Base-by-base conservation (phyloP, 805 yeast genomes). In the Wickerhamomyces strasburgensis region DNA sequence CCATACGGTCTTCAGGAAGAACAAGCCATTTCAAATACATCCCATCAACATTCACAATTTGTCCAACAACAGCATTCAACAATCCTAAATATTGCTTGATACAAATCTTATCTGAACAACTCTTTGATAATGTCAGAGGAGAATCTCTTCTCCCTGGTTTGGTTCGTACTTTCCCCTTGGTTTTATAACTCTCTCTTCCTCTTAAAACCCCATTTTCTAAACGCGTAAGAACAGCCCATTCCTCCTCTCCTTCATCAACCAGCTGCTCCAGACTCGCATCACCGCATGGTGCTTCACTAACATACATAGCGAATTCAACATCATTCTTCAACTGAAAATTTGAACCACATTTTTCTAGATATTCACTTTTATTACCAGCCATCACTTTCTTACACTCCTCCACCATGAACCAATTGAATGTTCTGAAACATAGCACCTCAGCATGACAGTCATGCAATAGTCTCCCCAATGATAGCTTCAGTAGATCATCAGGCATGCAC, bases 71-170 rank as follows among this genome's bases (percentile, higher is more conserved):
- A 4, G 73, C 52, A 47, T 72, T 80, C 29, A 73, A 54, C 3
- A 81, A 33, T 0, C 87, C 82, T 0, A 66, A 63, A 25, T 63
- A 59, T 54, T 86, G 96, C 40, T 70, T 70, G 33, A 80, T 35
- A 29, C 84, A 69, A 18, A 90, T 57, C 51, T 90, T 90, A 56
- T 90, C 98, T 1, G 94, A 78, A 56, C 98, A 90, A 1, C 96
- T 85, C 56, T 88, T 90, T 21, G 94, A 84, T 33, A 72, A 58
- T 0, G 95, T 73, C 4, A 77, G 44, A 2, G 72, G 70, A 3
- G 96, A 82, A 54, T 93, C 98, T 19, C 67, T 56, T 34, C 98
- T 59, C 2, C 98, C 98, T 0, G 98, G 98, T 53, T 93, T 90
- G 0, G 98, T 89, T 44, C 98, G 67, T 1, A 90, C 88, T 7